A percentile compares a stretch with the other conserved stretches of the same genome.
Evolutionary conservation across 306 rosid species (phyloP).

Genomic region (Rosa chinensis): DNA sequence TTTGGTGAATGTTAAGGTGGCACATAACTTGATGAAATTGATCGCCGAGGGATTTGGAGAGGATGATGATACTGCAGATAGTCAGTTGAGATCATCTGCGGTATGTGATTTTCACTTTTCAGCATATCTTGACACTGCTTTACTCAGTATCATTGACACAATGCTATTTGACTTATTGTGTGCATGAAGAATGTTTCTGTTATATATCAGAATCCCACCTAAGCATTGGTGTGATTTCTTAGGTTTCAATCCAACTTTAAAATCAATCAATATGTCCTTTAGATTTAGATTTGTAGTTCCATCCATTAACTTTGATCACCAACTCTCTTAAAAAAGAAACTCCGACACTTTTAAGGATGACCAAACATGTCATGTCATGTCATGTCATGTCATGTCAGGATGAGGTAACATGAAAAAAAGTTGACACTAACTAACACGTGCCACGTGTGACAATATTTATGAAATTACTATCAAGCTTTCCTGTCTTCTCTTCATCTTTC

Average conservation of each 20-base stretch:
- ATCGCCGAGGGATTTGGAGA: slow-evolving; percentile 99
- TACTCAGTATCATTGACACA: slow-evolving; percentile 5
- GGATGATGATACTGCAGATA: slow-evolving; percentile 76
- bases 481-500: background rate
- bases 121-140: background rate
- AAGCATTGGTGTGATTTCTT: background rate
- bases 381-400: background rate
- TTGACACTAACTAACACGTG: background rate
- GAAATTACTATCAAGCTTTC: background rate
- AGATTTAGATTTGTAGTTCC: background rate
- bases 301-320: background rate
- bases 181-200: background rate
- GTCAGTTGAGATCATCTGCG: slow-evolving; percentile 94
- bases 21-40: slow-evolving; percentile 95
- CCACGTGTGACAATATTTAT: background rate
- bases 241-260: background rate
- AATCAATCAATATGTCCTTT: background rate
- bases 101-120: slow-evolving; percentile 54
- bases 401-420: background rate
- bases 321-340: background rate
- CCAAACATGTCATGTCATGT: background rate
- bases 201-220: background rate
- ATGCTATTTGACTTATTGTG: background rate
- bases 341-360: background rate
- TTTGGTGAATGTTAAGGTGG: slow-evolving; percentile 91